These are phyloP conservation scores for Tolypocladium inflatum DNA, from an alignment of 2,329 filamentous ascomycete genomes.

Conservation along the genomic window DNA sequence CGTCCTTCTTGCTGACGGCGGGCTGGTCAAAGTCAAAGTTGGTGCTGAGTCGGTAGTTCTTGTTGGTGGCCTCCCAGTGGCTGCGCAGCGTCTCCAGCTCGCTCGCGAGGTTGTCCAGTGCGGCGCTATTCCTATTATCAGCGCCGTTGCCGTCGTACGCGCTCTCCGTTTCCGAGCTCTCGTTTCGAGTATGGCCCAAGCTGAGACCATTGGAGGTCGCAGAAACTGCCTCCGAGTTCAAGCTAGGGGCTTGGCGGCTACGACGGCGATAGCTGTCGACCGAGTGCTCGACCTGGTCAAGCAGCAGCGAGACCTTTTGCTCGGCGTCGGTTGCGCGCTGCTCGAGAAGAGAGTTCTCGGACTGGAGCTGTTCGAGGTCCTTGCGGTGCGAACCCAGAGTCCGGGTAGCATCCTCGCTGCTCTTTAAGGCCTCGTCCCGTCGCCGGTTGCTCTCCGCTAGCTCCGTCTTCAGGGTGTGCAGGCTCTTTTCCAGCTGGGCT, in stretches of 20 bases:
- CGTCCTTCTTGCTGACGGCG: constrained; percentile 29
- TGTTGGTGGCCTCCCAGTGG: constrained; percentile 94
- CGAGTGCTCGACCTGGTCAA: constrained; percentile 89
- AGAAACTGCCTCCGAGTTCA: constrained; percentile 33
- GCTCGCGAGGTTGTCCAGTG: constrained; percentile 81
- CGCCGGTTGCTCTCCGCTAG: constrained; percentile 56
- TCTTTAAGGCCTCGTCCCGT: constrained; percentile 55
- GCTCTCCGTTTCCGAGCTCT: constrained; percentile 53
- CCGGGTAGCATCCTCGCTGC: constrained; percentile 41
- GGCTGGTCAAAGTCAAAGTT: constrained; percentile 72
- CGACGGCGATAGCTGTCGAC: constrained; percentile 90
- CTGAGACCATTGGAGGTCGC: constrained; percentile 24
- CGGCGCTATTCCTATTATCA: constrained; percentile 49
- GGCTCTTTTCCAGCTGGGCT: constrained; percentile 58
- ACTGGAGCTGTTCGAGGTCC: constrained; percentile 72
- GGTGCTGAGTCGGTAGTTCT: constrained; percentile 85
- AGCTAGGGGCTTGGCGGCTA: constrained; percentile 47
- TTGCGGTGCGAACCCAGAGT: constrained; percentile 51
- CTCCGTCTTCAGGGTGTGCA: constrained; percentile 60
- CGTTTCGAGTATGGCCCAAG: constrained; percentile 37
- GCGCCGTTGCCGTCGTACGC: constrained; percentile 45
- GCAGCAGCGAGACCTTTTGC: constrained; percentile 80
- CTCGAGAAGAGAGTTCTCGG: constrained; percentile 74
- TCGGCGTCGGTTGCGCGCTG: constrained; percentile 82
- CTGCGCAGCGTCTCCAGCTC: constrained; percentile 84